Evolutionary conservation across 139 green algal genomes (phyloP), one percentile per base, ranked within the genome.

Genomic region (Tetradesmus lagerheimii): DNA sequence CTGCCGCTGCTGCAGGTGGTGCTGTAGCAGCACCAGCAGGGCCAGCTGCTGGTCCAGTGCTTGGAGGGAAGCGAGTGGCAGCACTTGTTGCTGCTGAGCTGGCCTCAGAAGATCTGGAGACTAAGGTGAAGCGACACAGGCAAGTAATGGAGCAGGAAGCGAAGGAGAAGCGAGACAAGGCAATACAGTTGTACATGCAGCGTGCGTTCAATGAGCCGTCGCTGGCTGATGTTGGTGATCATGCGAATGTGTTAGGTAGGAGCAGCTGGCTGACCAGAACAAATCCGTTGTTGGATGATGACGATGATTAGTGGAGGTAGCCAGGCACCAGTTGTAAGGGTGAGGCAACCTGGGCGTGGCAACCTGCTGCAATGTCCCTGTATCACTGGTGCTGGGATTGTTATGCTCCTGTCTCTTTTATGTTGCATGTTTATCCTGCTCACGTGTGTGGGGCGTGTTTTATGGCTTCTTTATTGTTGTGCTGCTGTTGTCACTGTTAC

Each of bases 31-130:
- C 67, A 38, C n/a, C 67, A 23, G 47, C 81, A 11, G 14, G 23
- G 31, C 31, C 34, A 53, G 81, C 35, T 38, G 83, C 38, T 50
- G 83, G 83, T 16, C 83, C 83, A 1, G 83, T 88, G 31, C 64
- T 81, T 31, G 83, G 83, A 14, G n/a, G 83, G 1, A 88, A 88
- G 41, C 83, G 83, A 1, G 83, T 88, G 18, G 83, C 83, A 41
- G 83, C 83, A 8, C 62, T 88, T 16, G 83, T 88, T 35, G 83
- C 62, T 62, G 83, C 83, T n/a, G 83, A 88, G 62, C 38, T 88
- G 14, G 83, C 64, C n/a, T 39, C 83, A 41, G 83, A 88, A 80
- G 64, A 80, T 35, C 3, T 88, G 27, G 83, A 88, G 15, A 64
- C 83, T 1, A 88, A 88, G 27, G 83, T 88, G 25, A 80, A 80